A percentile compares a stretch with the other conserved stretches of the same genome.
These are phyloP conservation scores for Sphaerobolus stellatus DNA, from an alignment of 1,284 basidiomycete genomes.

Conservation along the genomic window DNA sequence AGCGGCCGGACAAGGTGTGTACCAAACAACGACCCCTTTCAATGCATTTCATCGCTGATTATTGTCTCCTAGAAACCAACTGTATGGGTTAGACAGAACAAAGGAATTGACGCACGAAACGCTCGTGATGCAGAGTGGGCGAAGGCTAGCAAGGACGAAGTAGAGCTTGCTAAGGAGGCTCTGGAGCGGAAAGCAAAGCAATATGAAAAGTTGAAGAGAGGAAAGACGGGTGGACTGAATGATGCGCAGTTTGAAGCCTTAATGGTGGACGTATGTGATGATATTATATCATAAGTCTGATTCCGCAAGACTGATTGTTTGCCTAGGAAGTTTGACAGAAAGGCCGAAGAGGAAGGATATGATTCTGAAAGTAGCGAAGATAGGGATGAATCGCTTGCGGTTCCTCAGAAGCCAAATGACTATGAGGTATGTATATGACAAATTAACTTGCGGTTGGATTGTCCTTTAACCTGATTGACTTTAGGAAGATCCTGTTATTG, in stretches of 20 bases:
- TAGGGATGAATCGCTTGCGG: slow-evolving; percentile 65
- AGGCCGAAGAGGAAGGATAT: slow-evolving; percentile 49
- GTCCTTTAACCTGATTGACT: background rate
- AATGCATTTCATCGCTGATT: background rate
- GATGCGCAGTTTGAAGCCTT: slow-evolving; percentile 75
- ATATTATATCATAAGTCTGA: background rate
- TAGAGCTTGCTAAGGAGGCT: slow-evolving; percentile 64
- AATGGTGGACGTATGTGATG: slow-evolving; percentile 76
- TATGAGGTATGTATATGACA: background rate
- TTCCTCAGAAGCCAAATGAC: slow-evolving; percentile 48
- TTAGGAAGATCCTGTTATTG: slow-evolving; percentile 74
- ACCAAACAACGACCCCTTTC: background rate
- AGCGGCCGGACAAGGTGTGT: slow-evolving; percentile 63
- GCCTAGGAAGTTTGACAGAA: slow-evolving; percentile 69
- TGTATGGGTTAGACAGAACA: slow-evolving; percentile 69
- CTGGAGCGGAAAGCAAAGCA: slow-evolving; percentile 80
- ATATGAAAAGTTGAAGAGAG: slow-evolving; percentile 79
- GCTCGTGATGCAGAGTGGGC: slow-evolving; percentile 67
- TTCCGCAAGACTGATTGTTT: background rate
- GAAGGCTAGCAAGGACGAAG: slow-evolving; percentile 59
- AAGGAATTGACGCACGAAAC: slow-evolving; percentile 62
- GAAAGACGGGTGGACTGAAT: slow-evolving; percentile 76
- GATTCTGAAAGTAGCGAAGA: slow-evolving; percentile 69
- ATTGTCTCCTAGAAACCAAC: slow-evolving; percentile 57
- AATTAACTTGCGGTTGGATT: background rate